Evolutionary conservation across 345 rosid species (phyloP).

Genomic region (Tarenaya hassleriana): DNA sequence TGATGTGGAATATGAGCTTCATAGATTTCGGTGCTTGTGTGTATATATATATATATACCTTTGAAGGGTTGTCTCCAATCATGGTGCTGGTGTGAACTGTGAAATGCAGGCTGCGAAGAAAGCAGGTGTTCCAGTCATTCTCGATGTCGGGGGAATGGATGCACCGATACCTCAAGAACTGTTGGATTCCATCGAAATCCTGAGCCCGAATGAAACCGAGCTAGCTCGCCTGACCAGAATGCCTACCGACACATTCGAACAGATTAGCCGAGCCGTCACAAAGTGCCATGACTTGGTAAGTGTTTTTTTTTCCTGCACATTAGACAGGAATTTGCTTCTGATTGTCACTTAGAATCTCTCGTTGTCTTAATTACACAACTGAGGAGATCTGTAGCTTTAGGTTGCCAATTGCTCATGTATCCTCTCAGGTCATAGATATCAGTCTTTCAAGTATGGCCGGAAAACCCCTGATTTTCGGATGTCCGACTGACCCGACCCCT

Average conservation of each 20-base stretch:
- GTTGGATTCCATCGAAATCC: slow-evolving; percentile 53
- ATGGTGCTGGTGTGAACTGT: slow-evolving; percentile 6
- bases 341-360: no score
- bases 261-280: slow-evolving; percentile 52
- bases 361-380: no score
- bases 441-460: no score
- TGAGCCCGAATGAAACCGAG: slow-evolving; percentile 92
- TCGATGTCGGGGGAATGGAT: slow-evolving; percentile 99
- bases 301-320: neutral
- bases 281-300: slow-evolving; percentile 69
- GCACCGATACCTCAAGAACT: slow-evolving; percentile 63
- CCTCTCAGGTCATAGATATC: no score
- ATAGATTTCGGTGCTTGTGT: no score
- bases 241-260: slow-evolving; percentile 72
- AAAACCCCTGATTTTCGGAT: no score
- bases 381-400: no score
- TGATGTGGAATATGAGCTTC: no score
- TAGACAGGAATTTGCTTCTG: no score
- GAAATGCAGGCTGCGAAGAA: slow-evolving; percentile 62
- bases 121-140: slow-evolving; percentile 76
- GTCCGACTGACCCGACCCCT: no score
- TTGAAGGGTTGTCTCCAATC: neutral
- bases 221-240: slow-evolving; percentile 69
- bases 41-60: no score
- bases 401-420: no score